A percentile compares a stretch with the other conserved stretches of the same genome.
Evolutionary conservation across 2,329 filamentous ascomycete genomes (phyloP).

Genomic region (Aspergillus flavus): DNA sequence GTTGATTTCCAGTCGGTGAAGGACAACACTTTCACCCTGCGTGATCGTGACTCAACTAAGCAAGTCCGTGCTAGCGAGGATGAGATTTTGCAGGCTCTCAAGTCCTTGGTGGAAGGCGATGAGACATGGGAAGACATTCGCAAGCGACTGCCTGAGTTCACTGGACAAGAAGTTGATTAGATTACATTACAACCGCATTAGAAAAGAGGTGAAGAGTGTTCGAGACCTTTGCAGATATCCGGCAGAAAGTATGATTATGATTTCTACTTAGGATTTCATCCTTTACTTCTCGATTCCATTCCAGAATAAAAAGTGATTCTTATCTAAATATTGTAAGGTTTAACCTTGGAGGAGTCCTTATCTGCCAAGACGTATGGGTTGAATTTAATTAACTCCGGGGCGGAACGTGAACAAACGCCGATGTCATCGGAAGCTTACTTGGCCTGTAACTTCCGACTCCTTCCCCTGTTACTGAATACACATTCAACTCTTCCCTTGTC

Average conservation of each 20-base stretch:
- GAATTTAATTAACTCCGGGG: not conserved
- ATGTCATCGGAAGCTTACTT: not conserved
- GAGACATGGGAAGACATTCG: conserved; percentile 72
- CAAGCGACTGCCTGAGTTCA: conserved; percentile 79
- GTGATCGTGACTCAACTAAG: conserved; percentile 86
- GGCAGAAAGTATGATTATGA: not conserved
- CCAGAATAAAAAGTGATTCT: not conserved
- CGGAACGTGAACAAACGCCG: not conserved
- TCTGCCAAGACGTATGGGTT: not conserved
- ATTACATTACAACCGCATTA: conserved; percentile 13
- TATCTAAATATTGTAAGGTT: not conserved
- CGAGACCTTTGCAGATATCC: not conserved
- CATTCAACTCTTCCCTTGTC: conserved; percentile 10
- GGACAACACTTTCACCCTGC: conserved; percentile 81
- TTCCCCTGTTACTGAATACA: conserved; percentile 3
- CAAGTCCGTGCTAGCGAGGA: conserved; percentile 85
- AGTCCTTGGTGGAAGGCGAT: conserved; percentile 62
- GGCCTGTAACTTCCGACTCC: conserved; percentile 14
- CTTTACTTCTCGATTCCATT: not conserved
- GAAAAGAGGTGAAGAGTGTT: not conserved
- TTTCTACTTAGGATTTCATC: not conserved
- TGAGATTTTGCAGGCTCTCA: conserved; percentile 75
- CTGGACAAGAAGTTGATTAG: conserved; percentile 67
- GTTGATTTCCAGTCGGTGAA: conserved; percentile 94
- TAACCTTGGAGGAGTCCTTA: not conserved